A percentile compares a stretch with the other conserved stretches of the same genome.
These are phyloP conservation scores for Ceratocystis huliohia DNA, from an alignment of 2,329 filamentous ascomycete genomes.

Conservation along the genomic window DNA sequence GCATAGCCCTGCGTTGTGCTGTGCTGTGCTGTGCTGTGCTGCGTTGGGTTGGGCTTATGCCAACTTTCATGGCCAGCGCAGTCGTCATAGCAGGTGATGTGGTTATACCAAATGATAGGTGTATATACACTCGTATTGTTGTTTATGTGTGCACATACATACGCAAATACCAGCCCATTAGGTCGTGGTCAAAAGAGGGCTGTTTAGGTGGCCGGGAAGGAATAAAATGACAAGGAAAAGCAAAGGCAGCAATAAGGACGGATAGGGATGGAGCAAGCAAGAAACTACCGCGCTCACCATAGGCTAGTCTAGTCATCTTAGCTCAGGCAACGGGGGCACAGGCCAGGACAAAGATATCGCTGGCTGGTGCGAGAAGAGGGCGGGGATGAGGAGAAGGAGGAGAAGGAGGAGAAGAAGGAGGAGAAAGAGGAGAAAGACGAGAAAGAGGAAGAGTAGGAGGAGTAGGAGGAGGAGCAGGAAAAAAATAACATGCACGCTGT, in stretches of 20 bases:
- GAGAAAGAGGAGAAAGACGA: too few relatives aligned
- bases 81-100: conserved; percentile 1
- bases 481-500: too few relatives aligned
- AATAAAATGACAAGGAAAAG: neutral
- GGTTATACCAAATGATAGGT: neutral
- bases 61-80: conserved; percentile 1
- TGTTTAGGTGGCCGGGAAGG: conserved; percentile 4
- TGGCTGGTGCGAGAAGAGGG: neutral
- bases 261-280: neutral
- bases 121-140: neutral
- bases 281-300: neutral
- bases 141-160: neutral
- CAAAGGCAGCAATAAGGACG: neutral
- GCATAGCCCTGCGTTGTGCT: neutral
- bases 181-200: neutral
- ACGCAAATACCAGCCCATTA: neutral
- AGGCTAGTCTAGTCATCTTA: neutral
- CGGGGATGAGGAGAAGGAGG: neutral
- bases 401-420: neutral
- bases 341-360: neutral
- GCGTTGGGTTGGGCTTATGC: conserved; percentile 1
- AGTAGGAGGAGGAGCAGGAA: too few relatives aligned
- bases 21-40: too few relatives aligned
- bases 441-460: too few relatives aligned
- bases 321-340: neutral